Base-by-base conservation (phyloP, 2,329 filamentous ascomycete genomes). In the Zopfia rhizophila region DNA sequence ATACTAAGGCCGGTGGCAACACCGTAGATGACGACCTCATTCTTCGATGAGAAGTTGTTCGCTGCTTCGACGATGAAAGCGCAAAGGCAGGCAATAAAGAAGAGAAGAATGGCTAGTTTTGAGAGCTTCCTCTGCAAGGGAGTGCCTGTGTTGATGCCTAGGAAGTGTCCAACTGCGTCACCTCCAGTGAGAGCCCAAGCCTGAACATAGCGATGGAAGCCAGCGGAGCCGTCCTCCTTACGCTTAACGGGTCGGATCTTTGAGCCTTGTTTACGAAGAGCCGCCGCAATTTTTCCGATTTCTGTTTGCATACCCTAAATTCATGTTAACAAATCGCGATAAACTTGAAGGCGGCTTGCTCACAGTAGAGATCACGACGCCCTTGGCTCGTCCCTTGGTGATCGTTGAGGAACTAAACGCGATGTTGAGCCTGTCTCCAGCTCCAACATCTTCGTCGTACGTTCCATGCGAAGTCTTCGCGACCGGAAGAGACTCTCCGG, bases 221-320 rank as follows among this genome's bases (percentile, higher is more conserved):
- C 56, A 6, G 65, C 64, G n/a, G 55, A 58, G 10, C 66, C 66
- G 23, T 65, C 53, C 10, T 51, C 48, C 45, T 67, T 73, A 25
- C 73, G 70, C 65, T 76, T 77, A 32, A 76, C 72, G 3, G 62
- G 66, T 32, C 74, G 60, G 36, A 53, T 55, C 51, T 61, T 61
- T 3, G 59, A 63, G 7, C 53, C 51, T 47, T 79, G 79, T 23
- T 82, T 80, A 31, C 84, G 82, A 18, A 91, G 78, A 45, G 87
- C 74, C 39, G 83, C 80, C 13, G 88, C 87, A 54, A 91, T 90
- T 54, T 82, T 83, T 47, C 88, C 88, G 40, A 91, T 87, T 62
- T 90, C 85, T 10, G 88, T 90, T 45, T 78, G 72, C 84, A 89
- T 88, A 30, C 84, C 87, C n/a, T n/a, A n/a, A n/a, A n/a, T n/a